These are phyloP conservation scores for Suillus paluster DNA, from an alignment of 768 basidiomycete species.

Conservation along the genomic window DNA sequence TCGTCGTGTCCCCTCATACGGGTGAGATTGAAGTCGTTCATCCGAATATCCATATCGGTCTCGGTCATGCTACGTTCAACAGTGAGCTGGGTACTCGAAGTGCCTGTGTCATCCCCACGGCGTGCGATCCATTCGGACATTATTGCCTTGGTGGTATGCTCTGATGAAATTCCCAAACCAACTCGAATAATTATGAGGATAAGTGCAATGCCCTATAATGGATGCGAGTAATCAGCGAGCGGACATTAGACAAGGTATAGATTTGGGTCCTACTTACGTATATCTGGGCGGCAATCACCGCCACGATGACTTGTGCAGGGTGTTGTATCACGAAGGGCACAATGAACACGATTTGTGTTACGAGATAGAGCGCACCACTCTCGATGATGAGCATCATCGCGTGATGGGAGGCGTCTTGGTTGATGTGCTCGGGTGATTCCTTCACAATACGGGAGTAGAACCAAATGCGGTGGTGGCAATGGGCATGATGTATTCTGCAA, in stretches of 20 bases:
- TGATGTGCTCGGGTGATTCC: conserved; percentile 15
- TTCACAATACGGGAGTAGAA: conserved; percentile 20
- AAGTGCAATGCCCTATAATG: conserved; percentile 40
- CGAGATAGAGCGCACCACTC: conserved; percentile 45
- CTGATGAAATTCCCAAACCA: conserved; percentile 34
- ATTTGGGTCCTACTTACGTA: conserved; percentile 35
- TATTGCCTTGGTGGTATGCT: conserved; percentile 19
- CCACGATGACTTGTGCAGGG: conserved; percentile 41
- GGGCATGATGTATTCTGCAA: conserved; percentile 42
- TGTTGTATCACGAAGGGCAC: conserved; percentile 38
- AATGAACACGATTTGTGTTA: conserved; percentile 45
- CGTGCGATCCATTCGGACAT: conserved; percentile 26
- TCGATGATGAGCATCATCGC: conserved; percentile 44
- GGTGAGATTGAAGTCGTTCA: conserved; percentile 5
- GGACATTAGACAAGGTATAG: neutral
- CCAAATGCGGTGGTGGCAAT: conserved; percentile 46
- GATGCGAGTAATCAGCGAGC: neutral
- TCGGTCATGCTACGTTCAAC: conserved; percentile 18
- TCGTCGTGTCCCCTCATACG: neutral
- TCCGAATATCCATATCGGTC: conserved; percentile 22
- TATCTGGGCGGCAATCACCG: conserved; percentile 42
- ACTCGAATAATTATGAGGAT: conserved; percentile 42
- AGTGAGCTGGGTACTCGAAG: conserved; percentile 25
- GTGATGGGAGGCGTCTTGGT: conserved; percentile 20
- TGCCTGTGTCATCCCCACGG: conserved; percentile 14